Base-by-base conservation (phyloP, 2,329 filamentous ascomycete genomes). In the Juglanconis sp. region DNA sequence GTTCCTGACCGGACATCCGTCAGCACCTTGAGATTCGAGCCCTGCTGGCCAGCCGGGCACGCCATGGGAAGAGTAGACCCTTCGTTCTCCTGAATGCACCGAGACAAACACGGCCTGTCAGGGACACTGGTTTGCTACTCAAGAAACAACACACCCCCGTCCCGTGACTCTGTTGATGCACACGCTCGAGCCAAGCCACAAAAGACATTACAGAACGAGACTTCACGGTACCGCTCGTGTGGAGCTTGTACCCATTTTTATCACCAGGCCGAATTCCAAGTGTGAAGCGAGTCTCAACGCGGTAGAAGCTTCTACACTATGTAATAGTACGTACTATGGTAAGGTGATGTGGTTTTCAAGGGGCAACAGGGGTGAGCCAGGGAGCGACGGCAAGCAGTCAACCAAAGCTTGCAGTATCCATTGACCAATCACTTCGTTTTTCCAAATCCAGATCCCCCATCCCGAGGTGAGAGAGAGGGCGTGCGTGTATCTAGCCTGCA, bases 191-290 rank as follows among this genome's bases (percentile, higher is more conserved):
- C 53, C 35, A 46, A 56, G 53, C 53, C 53, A 48, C 44, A 35
- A 42, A 32, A 35, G 9, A 30, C 32, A 34, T n/a, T 47, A 13
- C 35, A 34, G 15, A 30, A 44, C 34, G 53, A 47, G 53, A 55
- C 53, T 35, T 36, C 30, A 47, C 47, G 53, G 35, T 55, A 40
- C 34, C 52, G 53, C 11, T 15, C 13, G 17, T 53, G 60, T 62
- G 60, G 60, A 58, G 48, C 53, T 52, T 62, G 53, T 51, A 35
- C 36, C 60, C 57, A 62, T 53, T 60, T 62, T 60, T 56, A 56
- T 53, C 57, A 51, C 40, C 44, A 46, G 52, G 49, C 56, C 38
- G 30, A 34, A 10, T 48, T 52, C 31, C 31, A 5, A n/a, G 11
- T 40, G n/a, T 38, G 35, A n/a, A n/a, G n/a, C n/a, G n/a, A n/a